Evolutionary conservation across 75 land plant genomes (phyloP).

Genomic region (Chamaecyparis obtusa): DNA sequence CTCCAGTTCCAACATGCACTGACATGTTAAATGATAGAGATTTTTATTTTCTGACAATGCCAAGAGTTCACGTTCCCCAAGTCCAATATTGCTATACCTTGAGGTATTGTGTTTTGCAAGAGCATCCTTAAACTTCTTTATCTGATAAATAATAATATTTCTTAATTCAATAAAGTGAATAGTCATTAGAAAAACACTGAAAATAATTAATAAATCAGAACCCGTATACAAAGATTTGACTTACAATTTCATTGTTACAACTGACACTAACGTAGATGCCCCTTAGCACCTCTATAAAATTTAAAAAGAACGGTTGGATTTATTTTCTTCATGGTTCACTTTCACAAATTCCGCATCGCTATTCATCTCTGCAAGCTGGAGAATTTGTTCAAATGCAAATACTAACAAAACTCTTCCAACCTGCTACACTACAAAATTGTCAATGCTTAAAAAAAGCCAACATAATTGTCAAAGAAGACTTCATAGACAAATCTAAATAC

Average conservation of each 20-base stretch:
- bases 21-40: slow-evolving; percentile 22
- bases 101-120: slow-evolving; percentile 37
- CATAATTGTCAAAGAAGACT: too few relatives aligned
- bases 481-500: too few relatives aligned
- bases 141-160: slow-evolving; percentile 17
- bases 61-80: slow-evolving; percentile 34
- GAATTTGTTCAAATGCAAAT: too few relatives aligned
- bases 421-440: too few relatives aligned
- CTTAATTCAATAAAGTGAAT: background rate
- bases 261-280: slow-evolving; percentile 64
- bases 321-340: slow-evolving; percentile 69
- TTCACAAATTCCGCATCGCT: slow-evolving; percentile 49
- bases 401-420: too few relatives aligned
- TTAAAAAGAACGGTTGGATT: slow-evolving; percentile 49
- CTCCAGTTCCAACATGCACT: background rate
- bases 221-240: background rate
- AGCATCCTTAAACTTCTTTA: slow-evolving; percentile 59
- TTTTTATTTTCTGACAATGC: slow-evolving; percentile 32
- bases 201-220: background rate
- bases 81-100: slow-evolving; percentile 36
- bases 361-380: slow-evolving; percentile 51
- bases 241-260: slow-evolving; percentile 64
- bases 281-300: slow-evolving; percentile 67
- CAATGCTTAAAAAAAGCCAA: too few relatives aligned
- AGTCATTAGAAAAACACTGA: background rate